Evolutionary conservation across 2,329 filamentous ascomycete species (phyloP).

Genomic region (Arthrobotrys entomopaga): DNA sequence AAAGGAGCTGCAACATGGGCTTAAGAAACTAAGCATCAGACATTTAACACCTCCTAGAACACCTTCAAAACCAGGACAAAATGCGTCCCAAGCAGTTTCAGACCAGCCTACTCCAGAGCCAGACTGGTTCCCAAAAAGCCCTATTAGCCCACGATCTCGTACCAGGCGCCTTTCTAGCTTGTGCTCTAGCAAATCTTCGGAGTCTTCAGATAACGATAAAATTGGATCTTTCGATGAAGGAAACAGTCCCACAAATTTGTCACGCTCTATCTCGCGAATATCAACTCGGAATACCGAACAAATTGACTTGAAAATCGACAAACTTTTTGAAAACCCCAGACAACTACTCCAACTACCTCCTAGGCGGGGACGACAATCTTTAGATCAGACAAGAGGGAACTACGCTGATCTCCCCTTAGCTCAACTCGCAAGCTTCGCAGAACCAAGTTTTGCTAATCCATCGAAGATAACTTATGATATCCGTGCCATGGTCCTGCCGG

Average conservation of each 20-base stretch:
- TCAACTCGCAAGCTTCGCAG: conserved; percentile 38
- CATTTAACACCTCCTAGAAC: conserved; percentile 50
- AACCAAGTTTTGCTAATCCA: conserved; percentile 37
- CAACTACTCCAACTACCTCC: conserved; percentile 13
- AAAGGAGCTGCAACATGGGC: conserved; percentile 25
- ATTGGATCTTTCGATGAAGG: conserved; percentile 15
- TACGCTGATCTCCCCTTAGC: conserved; percentile 25
- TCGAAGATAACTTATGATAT: conserved; percentile 38
- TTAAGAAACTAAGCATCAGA: conserved; percentile 44
- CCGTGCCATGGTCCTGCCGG: conserved; percentile 50
- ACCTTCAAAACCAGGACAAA: conserved; percentile 12
- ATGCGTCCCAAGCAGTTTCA: background rate
- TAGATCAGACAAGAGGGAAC: conserved; percentile 8
- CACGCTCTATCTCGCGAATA: conserved; percentile 6
- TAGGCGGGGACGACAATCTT: conserved; percentile 9
- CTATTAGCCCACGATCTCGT: conserved; percentile 1
- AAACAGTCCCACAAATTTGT: conserved; percentile 13
- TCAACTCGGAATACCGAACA: conserved; percentile 7
- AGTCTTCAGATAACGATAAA: conserved; percentile 1
- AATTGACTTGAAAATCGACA: background rate
- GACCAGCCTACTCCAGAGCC: conserved; percentile 4
- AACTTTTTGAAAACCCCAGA: conserved; percentile 50
- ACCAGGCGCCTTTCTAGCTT: conserved; percentile 12
- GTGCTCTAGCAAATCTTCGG: conserved; percentile 16
- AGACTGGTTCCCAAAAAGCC: conserved; percentile 26